phyloP scores from a whole-genome alignment of 257 asterid species.

The Apocynum venetum region DNA sequence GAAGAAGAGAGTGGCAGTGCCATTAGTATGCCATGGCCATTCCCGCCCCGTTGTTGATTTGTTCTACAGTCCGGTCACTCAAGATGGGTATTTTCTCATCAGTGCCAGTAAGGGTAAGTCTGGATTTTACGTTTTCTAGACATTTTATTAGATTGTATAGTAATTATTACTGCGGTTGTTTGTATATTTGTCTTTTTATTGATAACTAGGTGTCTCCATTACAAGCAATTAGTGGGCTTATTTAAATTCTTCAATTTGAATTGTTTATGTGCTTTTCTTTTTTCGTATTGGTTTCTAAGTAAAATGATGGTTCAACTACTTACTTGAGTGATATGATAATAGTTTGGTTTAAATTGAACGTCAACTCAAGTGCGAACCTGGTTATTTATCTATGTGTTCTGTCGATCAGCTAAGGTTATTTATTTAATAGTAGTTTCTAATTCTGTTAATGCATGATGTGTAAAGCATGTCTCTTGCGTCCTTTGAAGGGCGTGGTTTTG shows the following conservation, averaged over 20 bases:
- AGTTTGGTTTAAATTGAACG: not conserved
- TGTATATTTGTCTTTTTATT: not conserved
- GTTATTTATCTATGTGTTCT: not conserved
- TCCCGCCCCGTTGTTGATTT: slow-evolving; percentile 39
- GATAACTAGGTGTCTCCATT: not conserved
- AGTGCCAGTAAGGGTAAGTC: slow-evolving; percentile 37
- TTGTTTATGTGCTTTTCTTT: not conserved
- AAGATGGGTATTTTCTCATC: slow-evolving; percentile 41
- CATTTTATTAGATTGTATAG: not conserved
- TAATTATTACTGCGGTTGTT: too few relatives aligned
- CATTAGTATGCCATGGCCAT: slow-evolving; percentile 38
- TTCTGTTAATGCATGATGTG: not conserved
- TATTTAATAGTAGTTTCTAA: not conserved
- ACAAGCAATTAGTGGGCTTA: not conserved
- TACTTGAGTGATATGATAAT: not conserved
- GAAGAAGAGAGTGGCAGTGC: slow-evolving; percentile 36
- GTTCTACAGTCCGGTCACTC: slow-evolving; percentile 36
- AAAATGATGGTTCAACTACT: not conserved
- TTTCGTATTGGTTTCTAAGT: not conserved
- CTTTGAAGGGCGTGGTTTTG: not conserved
- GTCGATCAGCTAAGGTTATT: not conserved
- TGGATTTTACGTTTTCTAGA: not conserved
- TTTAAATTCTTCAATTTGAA: not conserved
- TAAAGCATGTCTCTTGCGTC: not conserved
- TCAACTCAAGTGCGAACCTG: not conserved